phyloP scores from a whole-genome alignment of 75 land plant genomes.

The Chamaecyparis obtusa region DNA sequence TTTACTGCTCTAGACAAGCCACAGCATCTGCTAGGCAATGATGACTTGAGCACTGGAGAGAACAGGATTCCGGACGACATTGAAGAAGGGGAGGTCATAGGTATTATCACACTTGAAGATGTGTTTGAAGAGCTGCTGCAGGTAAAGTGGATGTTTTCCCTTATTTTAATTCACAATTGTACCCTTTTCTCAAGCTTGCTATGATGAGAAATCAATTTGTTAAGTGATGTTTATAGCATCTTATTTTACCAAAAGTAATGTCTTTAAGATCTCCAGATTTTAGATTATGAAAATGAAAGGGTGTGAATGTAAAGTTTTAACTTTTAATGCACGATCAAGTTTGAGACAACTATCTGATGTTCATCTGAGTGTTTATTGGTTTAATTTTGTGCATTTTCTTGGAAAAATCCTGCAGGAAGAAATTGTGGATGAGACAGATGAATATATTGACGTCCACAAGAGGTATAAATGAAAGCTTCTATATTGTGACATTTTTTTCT shows the following conservation, averaged over 20 bases:
- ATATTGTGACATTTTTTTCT: background rate
- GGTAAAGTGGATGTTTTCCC: conserved; percentile 33
- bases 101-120: conserved; percentile 94
- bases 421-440: conserved; percentile 99
- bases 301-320: background rate
- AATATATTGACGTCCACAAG: conserved; percentile 92
- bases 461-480: conserved; percentile 45
- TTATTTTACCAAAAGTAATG: background rate
- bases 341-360: background rate
- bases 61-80: conserved; percentile 39
- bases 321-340: background rate
- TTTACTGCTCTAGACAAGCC: background rate
- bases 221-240: background rate
- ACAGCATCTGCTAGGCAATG: conserved; percentile 15
- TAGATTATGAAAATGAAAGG: background rate
- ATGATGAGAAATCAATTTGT: background rate
- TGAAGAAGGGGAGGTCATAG: conserved; percentile 94
- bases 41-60: conserved; percentile 13
- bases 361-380: background rate
- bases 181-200: background rate
- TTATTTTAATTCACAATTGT: background rate
- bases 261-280: background rate
- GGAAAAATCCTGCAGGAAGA: conserved; percentile 70
- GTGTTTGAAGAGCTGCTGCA: conserved; percentile 95
- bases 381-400: conserved; percentile 6